phyloP scores from a whole-genome alignment of 2,329 filamentous ascomycete genomes.

The Cadophora sp. region DNA sequence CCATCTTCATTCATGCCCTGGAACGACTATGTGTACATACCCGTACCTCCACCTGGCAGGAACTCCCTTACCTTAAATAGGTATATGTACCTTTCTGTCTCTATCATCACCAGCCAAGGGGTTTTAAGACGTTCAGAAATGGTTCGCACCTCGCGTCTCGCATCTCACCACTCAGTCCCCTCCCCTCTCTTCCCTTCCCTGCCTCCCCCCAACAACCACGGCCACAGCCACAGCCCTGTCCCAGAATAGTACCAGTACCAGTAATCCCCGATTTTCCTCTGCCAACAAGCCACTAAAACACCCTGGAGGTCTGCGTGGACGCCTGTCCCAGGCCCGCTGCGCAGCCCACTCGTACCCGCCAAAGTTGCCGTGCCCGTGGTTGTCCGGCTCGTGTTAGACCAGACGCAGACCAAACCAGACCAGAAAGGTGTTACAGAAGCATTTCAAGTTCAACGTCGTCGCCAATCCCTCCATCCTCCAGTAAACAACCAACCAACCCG shows the following conservation, averaged over 20 bases:
- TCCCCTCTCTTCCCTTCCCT: no score
- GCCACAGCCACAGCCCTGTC: conserved; percentile 9
- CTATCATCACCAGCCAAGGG: not conserved
- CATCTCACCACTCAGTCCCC: not conserved
- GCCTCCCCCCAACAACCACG: not conserved
- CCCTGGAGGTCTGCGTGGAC: not conserved
- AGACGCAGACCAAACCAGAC: not conserved
- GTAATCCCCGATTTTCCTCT: not conserved
- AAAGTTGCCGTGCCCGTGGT: not conserved
- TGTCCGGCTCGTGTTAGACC: conserved; percentile 16
- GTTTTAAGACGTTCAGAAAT: not conserved
- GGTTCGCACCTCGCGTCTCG: not conserved
- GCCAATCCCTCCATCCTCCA: conserved; percentile 14
- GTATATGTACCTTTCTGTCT: no score
- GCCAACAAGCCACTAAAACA: not conserved
- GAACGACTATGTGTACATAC: not conserved
- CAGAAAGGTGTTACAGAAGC: conserved; percentile 22
- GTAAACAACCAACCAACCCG: not conserved
- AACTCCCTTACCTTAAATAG: not conserved
- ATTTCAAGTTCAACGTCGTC: conserved; percentile 18
- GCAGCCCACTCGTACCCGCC: conserved; percentile 2
- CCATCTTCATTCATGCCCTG: not conserved
- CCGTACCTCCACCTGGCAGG: not conserved
- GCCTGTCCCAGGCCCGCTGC: not conserved
- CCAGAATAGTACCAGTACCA: not conserved